These are phyloP conservation scores for Speleostelium caveatum DNA, from an alignment of 78 protist species.

Conservation along the genomic window DNA sequence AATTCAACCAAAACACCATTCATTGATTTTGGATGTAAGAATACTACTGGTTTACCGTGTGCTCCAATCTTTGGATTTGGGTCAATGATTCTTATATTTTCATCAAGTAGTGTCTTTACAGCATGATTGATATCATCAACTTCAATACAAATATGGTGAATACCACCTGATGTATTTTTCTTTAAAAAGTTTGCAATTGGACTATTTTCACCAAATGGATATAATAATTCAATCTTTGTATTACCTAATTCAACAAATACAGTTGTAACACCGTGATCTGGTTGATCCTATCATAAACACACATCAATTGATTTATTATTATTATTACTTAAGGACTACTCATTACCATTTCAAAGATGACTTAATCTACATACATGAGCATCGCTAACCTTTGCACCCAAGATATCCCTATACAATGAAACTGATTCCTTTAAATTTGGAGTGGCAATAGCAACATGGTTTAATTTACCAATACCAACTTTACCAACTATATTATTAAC, in stretches of 20 bases:
- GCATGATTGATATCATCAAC: slow-evolving; percentile 81
- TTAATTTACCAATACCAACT: slow-evolving; percentile 88
- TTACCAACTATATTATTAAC: slow-evolving; percentile 8
- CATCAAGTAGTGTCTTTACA: slow-evolving; percentile 38
- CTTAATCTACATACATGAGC: slow-evolving; percentile 71
- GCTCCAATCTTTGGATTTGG: slow-evolving; percentile 96
- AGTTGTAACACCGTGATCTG: slow-evolving; percentile 95
- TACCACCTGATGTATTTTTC: slow-evolving; percentile 93
- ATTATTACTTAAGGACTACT: not conserved
- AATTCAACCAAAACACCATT: slow-evolving; percentile 96
- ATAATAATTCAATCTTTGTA: slow-evolving; percentile 94
- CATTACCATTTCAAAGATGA: not conserved
- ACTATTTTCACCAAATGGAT: slow-evolving; percentile 90
- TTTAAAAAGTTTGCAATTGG: slow-evolving; percentile 92
- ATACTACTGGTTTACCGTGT: slow-evolving; percentile 97
- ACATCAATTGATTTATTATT: not conserved
- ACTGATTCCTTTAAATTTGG: slow-evolving; percentile 84
- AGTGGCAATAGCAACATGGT: slow-evolving; percentile 96
- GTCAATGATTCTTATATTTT: slow-evolving; percentile 83
- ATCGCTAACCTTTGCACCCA: slow-evolving; percentile 91
- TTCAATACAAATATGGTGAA: slow-evolving; percentile 97
- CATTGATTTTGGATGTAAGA: slow-evolving; percentile 95
- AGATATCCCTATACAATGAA: slow-evolving; percentile 81
- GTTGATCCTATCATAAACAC: slow-evolving; percentile 64
- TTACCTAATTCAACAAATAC: slow-evolving; percentile 92